phyloP scores from a whole-genome alignment of 305 asterid species.

The Solanum hybrid region DNA sequence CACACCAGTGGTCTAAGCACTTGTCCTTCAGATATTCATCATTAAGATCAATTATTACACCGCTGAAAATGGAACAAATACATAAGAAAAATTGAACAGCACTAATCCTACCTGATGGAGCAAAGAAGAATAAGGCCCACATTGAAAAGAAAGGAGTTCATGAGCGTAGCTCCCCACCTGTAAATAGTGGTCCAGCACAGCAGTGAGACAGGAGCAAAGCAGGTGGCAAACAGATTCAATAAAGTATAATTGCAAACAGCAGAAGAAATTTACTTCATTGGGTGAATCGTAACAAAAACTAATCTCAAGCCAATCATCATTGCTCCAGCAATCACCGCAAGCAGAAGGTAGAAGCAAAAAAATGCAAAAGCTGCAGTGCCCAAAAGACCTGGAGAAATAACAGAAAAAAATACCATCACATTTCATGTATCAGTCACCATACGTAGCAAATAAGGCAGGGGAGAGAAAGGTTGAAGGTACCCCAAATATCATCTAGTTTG shows the following conservation, averaged over 20 bases:
- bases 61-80: neutral
- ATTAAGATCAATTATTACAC: neutral
- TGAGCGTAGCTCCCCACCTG: conserved; percentile 99
- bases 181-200: conserved; percentile 7
- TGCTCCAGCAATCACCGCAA: conserved; percentile 95
- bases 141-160: conserved; percentile 96
- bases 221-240: neutral
- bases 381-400: conserved; percentile 69
- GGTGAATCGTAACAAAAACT: conserved; percentile 83
- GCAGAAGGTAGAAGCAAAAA: conserved; percentile 95
- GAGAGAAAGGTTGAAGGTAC: conserved; percentile 26
- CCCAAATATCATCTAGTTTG: conserved; percentile 89
- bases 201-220: neutral
- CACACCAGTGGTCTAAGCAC: neutral
- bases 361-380: conserved; percentile 97
- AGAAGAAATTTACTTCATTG: conserved; percentile 60
- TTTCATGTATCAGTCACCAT: neutral
- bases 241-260: neutral
- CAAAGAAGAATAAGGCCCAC: conserved; percentile 97
- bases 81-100: neutral
- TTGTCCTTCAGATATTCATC: neutral
- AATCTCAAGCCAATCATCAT: conserved; percentile 93
- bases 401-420: conserved; percentile 5
- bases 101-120: conserved; percentile 65
- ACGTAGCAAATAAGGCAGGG: neutral